A percentile compares a stretch with the other conserved stretches of the same genome.
Conservation (phyloP, 2,329 filamentous ascomycete genomes). For the Bipolaris gigantea region DNA sequence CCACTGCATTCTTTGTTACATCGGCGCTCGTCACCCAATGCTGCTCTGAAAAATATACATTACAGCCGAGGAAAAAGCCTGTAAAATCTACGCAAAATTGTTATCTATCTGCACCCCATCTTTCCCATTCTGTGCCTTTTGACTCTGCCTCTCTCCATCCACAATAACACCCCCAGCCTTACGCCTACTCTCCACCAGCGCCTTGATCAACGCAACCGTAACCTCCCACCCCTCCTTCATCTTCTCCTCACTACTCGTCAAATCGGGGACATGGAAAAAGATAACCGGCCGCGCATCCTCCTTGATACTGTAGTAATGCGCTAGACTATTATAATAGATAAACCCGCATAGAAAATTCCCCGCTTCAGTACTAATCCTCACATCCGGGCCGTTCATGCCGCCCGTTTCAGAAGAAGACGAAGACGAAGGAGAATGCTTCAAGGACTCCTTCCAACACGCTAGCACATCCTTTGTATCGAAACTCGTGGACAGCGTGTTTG, state of each 20-base stretch:
- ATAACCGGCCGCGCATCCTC: conserved; percentile 33
- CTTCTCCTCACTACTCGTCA: conserved; percentile 31
- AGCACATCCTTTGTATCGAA: conserved; percentile 41
- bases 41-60: not conserved
- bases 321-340: conserved; percentile 42
- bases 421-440: too few species aligned
- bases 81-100: conserved; percentile 10
- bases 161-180: conserved; percentile 21
- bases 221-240: conserved; percentile 34
- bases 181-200: conserved; percentile 37
- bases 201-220: conserved; percentile 38
- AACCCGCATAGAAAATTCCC: conserved; percentile 45
- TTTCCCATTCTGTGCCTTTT: not conserved
- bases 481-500: conserved; percentile 29
- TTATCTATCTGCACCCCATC: conserved; percentile 9
- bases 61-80: not conserved
- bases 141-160: not conserved
- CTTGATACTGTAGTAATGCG: conserved; percentile 29
- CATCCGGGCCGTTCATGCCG: conserved; percentile 10
- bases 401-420: too few species aligned
- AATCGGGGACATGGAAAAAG: conserved; percentile 43
- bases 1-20: too few species aligned
- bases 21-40: not conserved
- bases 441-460: conserved; percentile 32
- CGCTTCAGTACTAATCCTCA: conserved; percentile 35